These are phyloP conservation scores for Kwoniella botswanensis DNA, from an alignment of 768 basidiomycete genomes.

Conservation along the genomic window DNA sequence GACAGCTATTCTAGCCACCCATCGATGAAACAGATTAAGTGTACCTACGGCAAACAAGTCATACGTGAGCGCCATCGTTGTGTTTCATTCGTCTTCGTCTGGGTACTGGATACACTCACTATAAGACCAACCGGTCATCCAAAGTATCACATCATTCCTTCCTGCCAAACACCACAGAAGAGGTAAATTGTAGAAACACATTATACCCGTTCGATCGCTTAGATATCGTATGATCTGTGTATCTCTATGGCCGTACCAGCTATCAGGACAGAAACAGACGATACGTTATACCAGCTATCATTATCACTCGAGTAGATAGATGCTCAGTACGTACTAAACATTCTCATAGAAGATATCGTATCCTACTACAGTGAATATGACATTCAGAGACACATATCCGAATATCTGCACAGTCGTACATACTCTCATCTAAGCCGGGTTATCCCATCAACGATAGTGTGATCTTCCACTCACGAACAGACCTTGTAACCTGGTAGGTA, in stretches of 20 bases:
- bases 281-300: not conserved
- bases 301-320: not conserved
- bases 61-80: no score
- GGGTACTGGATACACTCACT: conserved; percentile 4
- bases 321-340: conserved; percentile 28
- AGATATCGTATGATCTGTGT: conserved; percentile 28
- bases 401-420: conserved; percentile 24
- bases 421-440: no score
- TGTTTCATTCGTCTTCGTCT: no score
- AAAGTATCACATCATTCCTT: conserved; percentile 41
- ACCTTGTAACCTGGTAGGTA: conserved; percentile 35
- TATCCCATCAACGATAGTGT: no score
- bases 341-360: conserved; percentile 37
- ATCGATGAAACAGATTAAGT: conserved; percentile 38
- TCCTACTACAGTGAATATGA: conserved; percentile 27
- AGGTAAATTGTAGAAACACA: conserved; percentile 41
- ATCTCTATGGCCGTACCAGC: conserved; percentile 16
- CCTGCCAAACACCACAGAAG: conserved; percentile 41
- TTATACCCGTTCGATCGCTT: conserved; percentile 40
- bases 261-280: not conserved
- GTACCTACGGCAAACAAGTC: conserved; percentile 8
- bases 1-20: conserved; percentile 27
- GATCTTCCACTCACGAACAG: conserved; percentile 25
- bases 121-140: conserved; percentile 44
- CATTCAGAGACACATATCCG: conserved; percentile 31